These are phyloP conservation scores for Salix udensis DNA, from an alignment of 345 rosid genomes.

Conservation along the genomic window DNA sequence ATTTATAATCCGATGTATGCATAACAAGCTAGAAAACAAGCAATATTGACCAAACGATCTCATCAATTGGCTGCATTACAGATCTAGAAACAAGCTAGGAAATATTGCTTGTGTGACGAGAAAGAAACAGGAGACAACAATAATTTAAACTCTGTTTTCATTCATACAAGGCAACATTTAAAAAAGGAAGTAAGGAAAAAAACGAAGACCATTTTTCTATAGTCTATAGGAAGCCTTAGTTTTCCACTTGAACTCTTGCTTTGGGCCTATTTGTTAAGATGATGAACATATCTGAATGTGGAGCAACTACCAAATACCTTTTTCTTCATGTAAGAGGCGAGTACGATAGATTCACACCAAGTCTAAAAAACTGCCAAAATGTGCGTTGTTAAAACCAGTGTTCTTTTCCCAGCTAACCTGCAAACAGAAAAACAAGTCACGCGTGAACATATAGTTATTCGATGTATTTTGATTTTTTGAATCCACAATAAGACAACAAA, in stretches of 20 bases:
- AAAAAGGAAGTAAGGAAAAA: neutral
- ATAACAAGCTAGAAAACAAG: no score
- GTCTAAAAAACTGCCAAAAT: neutral
- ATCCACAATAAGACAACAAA: neutral
- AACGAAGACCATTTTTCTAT: neutral
- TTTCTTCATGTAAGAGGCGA: neutral
- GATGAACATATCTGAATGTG: neutral
- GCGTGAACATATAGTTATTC: neutral
- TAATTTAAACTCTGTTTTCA: neutral
- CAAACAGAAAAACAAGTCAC: neutral
- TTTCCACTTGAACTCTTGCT: neutral
- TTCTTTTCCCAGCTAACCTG: conserved; percentile 13
- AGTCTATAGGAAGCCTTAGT: neutral
- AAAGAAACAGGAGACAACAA: neutral
- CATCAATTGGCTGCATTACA: no score
- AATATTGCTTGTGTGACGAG: neutral
- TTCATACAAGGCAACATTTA: neutral
- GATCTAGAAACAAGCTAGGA: neutral
- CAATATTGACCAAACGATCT: neutral
- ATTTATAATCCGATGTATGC: neutral
- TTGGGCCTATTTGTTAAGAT: neutral
- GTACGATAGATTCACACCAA: neutral
- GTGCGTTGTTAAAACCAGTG: neutral
- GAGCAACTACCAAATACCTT: neutral
- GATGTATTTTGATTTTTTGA: neutral